Base-by-base conservation (phyloP, 2,329 filamentous ascomycete genomes). In the Neonectria faginata region DNA sequence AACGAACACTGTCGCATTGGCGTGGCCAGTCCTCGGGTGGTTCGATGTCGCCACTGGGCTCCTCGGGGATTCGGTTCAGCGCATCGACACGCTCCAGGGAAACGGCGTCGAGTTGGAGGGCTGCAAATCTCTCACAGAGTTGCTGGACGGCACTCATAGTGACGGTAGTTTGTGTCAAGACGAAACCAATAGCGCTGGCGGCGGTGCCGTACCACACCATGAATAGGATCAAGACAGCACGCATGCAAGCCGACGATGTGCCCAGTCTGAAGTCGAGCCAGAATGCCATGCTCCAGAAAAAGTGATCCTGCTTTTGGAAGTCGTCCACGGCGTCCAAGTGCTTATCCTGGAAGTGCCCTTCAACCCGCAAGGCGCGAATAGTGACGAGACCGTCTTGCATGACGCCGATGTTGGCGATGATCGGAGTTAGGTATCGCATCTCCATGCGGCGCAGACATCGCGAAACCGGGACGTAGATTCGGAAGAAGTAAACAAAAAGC, bases 301-400 rank as follows among this genome's bases (percentile, higher is more conserved):
- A 97, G 77, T 97, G 94, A 73, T 97, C 94, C 86, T 97, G 96
- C 75, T 93, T 93, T 77, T 97, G 94, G 75, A 97, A 97, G 18
- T 89, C 89, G 74, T 97, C 94, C 0, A 94, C 93, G 0, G 94
- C 93, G 2, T 85, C 82, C 36, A 97, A 90, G 57, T 97, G 92
- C 55, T 90, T 87, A 66, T 89, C 86, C 74, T 97, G 93, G 74
- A 97, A 97, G 57, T 91, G 89, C 4, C 86, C 81, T 70, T 97
- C 91, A 1, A 91, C 93, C 53, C 86, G 88, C 75, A 97, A 95
- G 0, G 94, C 93, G 47, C 93, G 88, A 22, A 97, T 93, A 0
- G 94, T 97, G 0, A 92, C 93, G 9, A 97, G 81, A 0, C 94
- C 94, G 65, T 97, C 92, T 2, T 97, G 84, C 45, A 97, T 86